Percentiles rank a stretch among this genome's conserved stretches.
Evolutionary conservation across 106 monocot genomes (phyloP).

Genomic region (Platanthera guangdongensis): DNA sequence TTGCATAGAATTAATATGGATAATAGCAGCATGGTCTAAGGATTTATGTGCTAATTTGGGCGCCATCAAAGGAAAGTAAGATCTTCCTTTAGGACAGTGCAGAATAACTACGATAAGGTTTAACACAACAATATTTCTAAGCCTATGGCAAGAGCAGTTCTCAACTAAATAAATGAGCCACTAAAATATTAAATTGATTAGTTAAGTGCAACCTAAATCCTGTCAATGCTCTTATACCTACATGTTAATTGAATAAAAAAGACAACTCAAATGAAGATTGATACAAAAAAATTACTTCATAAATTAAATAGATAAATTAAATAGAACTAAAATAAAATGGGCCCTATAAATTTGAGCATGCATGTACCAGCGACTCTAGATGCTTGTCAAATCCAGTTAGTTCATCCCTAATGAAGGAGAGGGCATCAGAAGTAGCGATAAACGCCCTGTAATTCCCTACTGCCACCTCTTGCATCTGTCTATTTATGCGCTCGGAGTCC

Average conservation of each 20-base stretch:
- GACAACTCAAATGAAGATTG: not conserved
- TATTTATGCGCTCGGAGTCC: constrained; percentile 77
- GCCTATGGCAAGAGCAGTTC: not conserved
- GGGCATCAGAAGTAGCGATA: constrained; percentile 66
- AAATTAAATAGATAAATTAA: not conserved
- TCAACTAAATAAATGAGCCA: not conserved
- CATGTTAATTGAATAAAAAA: not conserved
- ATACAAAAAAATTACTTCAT: not conserved
- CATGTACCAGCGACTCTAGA: constrained; percentile 67
- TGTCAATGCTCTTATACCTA: not conserved
- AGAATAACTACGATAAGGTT: not conserved
- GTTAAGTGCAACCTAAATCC: not conserved
- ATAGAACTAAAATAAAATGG: not conserved
- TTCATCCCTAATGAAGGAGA: constrained; percentile 64
- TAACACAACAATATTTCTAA: not conserved
- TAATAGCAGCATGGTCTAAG: not conserved
- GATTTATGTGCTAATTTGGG: not conserved
- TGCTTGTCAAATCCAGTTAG: constrained; percentile 64
- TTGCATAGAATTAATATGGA: not conserved
- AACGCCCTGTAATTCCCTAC: constrained; percentile 93
- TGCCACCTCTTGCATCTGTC: constrained; percentile 99
- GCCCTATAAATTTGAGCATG: not conserved
- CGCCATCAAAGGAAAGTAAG: not conserved
- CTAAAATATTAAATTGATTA: not conserved
- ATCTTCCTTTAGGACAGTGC: not conserved